Conservation (phyloP, 2,329 filamentous ascomycete species). For the Fusarium mangiferae region DNA sequence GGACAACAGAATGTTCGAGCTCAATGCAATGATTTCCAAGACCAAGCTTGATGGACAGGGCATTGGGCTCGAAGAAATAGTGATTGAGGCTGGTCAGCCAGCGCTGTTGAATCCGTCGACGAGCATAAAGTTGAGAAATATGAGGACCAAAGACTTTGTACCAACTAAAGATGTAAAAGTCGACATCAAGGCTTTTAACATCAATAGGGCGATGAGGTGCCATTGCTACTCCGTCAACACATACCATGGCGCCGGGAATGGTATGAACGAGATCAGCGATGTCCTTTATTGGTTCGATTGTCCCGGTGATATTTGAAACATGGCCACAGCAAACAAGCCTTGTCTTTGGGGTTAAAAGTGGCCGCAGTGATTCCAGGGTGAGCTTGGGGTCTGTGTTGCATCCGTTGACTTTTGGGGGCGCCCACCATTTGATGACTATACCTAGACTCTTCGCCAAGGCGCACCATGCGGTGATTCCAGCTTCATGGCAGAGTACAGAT, state of each 20-base stretch:
- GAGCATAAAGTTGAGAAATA: neutral
- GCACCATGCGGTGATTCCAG: conserved; percentile 12
- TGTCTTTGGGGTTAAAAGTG: neutral
- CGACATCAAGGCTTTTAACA: conserved; percentile 73
- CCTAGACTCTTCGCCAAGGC: conserved; percentile 5
- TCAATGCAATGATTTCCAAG: neutral
- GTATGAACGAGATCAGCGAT: conserved; percentile 4
- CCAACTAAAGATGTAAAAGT: conserved; percentile 82
- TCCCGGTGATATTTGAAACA: neutral
- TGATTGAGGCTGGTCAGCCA: neutral
- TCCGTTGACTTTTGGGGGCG: neutral
- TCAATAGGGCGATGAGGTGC: conserved; percentile 79
- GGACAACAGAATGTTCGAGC: neutral
- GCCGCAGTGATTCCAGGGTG: neutral
- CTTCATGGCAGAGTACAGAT: conserved; percentile 10
- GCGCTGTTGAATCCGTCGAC: neutral
- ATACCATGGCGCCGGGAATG: neutral
- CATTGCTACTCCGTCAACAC: conserved; percentile 79
- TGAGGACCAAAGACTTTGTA: conserved; percentile 87
- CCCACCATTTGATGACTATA: conserved; percentile 22
- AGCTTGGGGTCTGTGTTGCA: neutral
- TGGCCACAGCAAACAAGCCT: neutral
- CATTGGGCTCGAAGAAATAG: neutral
- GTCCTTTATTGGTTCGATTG: neutral
- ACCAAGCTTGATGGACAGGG: too few species aligned